Base-by-base conservation (phyloP, 1,139 yeast species). In the Yamadazyma atlantica region DNA sequence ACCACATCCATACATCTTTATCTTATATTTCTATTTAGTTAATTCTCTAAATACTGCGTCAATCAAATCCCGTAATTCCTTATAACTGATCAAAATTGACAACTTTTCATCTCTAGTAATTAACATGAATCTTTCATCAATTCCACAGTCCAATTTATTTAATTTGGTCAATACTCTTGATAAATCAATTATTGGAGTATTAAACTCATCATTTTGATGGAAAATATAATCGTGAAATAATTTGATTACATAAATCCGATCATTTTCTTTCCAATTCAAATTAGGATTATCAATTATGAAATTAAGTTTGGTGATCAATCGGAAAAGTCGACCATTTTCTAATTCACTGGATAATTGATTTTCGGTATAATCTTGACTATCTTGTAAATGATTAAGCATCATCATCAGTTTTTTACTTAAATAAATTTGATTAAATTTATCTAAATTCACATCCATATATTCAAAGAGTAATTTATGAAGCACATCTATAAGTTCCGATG, bases 131-230 rank as follows among this genome's bases (percentile, higher is more conserved):
- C 78, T 81, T 58, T 92, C 98, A 37, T 87, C 92, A 33, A 85
- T 75, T 1, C 97, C 98, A 11, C 94, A 95, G 58, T 94, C 99
- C 43, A 92, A 68, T 60, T 92, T 92, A 63, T 92, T 92, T 52
- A 92, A 66, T 49, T 84, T 78, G 36, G 78, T 69, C 46, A 94
- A 66, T 3, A 90, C 94, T 57, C 89, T 88, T 2, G 90, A 82
- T 50, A 92, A 68, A 60, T 94, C 97, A 40, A 88, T 67, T 3
- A 82, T 78, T 2, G 96, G 89, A 50, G 76, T 75, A 13, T 96
- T 96, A 25, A 64, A 62, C 38, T 84, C 94, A 56, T 88, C 89
- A 33, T 73, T 75, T 54, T 86, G 95, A 54, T 86, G 94, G 63
- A 90, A 92, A 4, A 90, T 82, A 55, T 79, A 87, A 58, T 90